Evolutionary conservation across 495 filamentous ascomycete genomes (phyloP), one percentile per base, ranked within the genome.

Genomic region (Cladorrhinum samala): DNA sequence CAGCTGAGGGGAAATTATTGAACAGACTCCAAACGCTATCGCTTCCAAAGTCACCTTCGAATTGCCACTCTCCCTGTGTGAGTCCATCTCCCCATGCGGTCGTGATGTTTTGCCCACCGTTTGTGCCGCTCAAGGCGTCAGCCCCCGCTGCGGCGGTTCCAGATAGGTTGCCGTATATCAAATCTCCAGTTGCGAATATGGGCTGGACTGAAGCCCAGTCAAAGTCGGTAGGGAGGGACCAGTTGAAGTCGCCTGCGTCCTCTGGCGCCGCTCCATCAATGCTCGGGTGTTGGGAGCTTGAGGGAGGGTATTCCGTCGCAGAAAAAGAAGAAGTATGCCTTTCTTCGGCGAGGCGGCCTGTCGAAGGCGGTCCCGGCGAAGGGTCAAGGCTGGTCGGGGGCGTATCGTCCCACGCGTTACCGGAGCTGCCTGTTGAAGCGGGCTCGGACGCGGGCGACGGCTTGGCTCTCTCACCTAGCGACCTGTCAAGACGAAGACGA

Each of bases 1-100:
- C 27, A 33, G 11, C 27, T 6, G 27, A 11, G 11, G 27, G 27
- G 27, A 47, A 77, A 54, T 73, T 73, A 58, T 80, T 80, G 54
- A 80, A 56, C 46, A 80, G 58, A 44, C 61, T 73, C 77, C 77
- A 80, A 30, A 80, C 72, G 47, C 73, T 80, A 55, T 78, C 73
- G 45, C 71, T 70, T 18, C 69, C 72, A 60, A 81, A 79, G 50
- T 75, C 70, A 1, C 76, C 79, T 46, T 69, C 71, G 63, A 77
- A 77, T 56, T 69, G 57, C 46, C 46, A 23, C 24, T n/a, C n/a
- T n/a, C n/a, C n/a, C n/a, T n/a, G n/a, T n/a, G n/a, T n/a, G n/a
- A 43, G 33, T 30, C 55, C 14, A 44, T 37, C 18, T 9, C 41
- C 9, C 27, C 21, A 33, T 14, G 33, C 36, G 56, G 39, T 81